phyloP scores from a whole-genome alignment of 73 alveolate genomes.

The Uronychia setigera region DNA sequence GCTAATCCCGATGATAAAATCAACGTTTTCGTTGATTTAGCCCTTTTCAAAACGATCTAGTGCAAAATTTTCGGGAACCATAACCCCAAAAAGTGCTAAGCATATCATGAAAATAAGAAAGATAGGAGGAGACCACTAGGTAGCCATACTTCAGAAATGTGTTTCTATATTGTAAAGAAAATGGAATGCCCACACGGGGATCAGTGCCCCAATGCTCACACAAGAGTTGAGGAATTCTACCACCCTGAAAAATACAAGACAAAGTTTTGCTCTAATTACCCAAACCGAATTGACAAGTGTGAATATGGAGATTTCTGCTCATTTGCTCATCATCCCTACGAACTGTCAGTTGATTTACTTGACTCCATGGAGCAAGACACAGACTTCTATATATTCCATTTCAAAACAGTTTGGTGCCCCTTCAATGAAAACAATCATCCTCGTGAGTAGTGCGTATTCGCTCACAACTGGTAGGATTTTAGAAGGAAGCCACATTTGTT shows the following conservation, averaged over 20 bases:
- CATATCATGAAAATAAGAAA: slow-evolving; percentile 60
- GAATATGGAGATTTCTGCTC: slow-evolving; percentile 84
- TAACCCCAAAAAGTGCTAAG: slow-evolving; percentile 68
- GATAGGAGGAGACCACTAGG: slow-evolving; percentile 78
- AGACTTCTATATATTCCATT: slow-evolving; percentile 86
- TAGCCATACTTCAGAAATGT: slow-evolving; percentile 29
- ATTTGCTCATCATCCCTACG: slow-evolving; percentile 74
- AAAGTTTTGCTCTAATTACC: slow-evolving; percentile 69
- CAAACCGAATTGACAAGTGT: slow-evolving; percentile 51
- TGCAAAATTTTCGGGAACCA: slow-evolving; percentile 38
- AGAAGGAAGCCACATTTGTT: slow-evolving; percentile 72
- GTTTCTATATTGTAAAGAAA: slow-evolving; percentile 30
- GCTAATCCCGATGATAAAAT: not conserved
- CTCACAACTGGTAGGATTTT: slow-evolving; percentile 81
- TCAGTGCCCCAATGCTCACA: slow-evolving; percentile 66
- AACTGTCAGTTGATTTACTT: slow-evolving; percentile 57
- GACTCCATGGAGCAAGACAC: slow-evolving; percentile 75
- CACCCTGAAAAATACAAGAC: slow-evolving; percentile 78
- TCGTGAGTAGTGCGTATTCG: slow-evolving; percentile 75
- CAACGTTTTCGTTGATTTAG: slow-evolving; percentile 11
- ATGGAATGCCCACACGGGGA: slow-evolving; percentile 66
- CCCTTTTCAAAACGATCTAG: slow-evolving; percentile 30
- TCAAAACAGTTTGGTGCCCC: slow-evolving; percentile 97
- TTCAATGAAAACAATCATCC: slow-evolving; percentile 61
- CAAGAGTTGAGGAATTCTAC: slow-evolving; percentile 71